Conservation (phyloP, 2,329 filamentous ascomycete genomes). For the Penicillium hesseltinei region DNA sequence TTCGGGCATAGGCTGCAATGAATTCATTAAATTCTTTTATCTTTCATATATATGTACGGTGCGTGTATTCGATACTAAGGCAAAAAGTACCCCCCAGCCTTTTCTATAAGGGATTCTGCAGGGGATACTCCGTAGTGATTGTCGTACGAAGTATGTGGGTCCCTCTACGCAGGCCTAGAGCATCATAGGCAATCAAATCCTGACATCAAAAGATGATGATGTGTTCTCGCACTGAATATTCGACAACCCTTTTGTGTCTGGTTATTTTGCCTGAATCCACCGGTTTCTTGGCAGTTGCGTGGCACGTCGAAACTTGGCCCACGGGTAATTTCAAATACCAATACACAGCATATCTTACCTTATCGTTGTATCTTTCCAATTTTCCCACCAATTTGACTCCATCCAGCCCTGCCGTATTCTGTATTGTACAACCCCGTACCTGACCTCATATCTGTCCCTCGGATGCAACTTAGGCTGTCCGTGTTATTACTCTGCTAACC, state of each 20-base stretch:
- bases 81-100: background rate
- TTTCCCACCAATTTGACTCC: background rate
- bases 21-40: too few species aligned
- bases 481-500: slow-evolving; percentile 4
- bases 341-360: slow-evolving; percentile 5
- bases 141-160: background rate
- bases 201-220: background rate
- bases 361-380: background rate
- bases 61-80: too few species aligned
- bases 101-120: background rate
- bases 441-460: slow-evolving; percentile 15
- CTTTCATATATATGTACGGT: background rate
- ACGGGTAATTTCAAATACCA: slow-evolving; percentile 11
- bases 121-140: background rate
- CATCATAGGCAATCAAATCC: background rate
- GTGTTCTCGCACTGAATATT: background rate
- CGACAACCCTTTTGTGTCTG: background rate
- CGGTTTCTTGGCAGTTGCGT: slow-evolving; percentile 19
- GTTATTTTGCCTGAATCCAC: slow-evolving; percentile 6
- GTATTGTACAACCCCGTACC: slow-evolving; percentile 15
- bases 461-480: slow-evolving; percentile 19
- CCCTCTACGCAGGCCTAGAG: background rate
- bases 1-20: background rate
- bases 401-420: slow-evolving; percentile 2
- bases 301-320: slow-evolving; percentile 5